Evolutionary conservation across 2,329 filamentous ascomycete genomes (phyloP).

Genomic region (Gnomoniopsis smithogilvyi): DNA sequence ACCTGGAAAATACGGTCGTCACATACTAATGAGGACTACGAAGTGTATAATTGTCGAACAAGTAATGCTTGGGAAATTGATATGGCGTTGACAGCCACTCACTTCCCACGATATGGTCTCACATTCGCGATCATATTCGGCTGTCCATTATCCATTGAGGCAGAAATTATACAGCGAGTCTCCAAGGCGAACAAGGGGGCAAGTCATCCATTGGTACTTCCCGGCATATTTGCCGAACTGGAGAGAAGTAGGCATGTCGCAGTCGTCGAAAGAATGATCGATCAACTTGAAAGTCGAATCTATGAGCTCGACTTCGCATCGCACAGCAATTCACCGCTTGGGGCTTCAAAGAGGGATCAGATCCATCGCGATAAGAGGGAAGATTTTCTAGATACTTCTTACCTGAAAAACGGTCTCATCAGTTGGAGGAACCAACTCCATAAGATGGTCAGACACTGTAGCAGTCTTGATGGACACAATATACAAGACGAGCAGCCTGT

Average conservation of each 20-base stretch:
- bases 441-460: constrained; percentile 18
- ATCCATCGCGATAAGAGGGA: constrained; percentile 15
- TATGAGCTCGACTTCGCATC: constrained; percentile 17
- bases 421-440: constrained; percentile 25
- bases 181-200: constrained; percentile 2
- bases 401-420: constrained; percentile 23
- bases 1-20: neutral
- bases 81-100: constrained; percentile 24
- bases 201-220: constrained; percentile 26
- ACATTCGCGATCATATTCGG: constrained; percentile 26
- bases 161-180: constrained; percentile 20
- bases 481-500: no score
- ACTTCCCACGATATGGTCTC: constrained; percentile 22
- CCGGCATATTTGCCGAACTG: constrained; percentile 29
- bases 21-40: neutral
- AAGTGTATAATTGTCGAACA: constrained; percentile 27
- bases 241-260: constrained; percentile 25
- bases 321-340: neutral
- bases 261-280: constrained; percentile 20
- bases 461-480: no score
- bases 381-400: constrained; percentile 25
- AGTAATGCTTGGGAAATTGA: constrained; percentile 25
- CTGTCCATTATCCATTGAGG: constrained; percentile 15
- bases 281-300: constrained; percentile 23
- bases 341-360: constrained; percentile 12